phyloP scores from a whole-genome alignment of 345 rosid species.

The Hevea brasiliensis region DNA sequence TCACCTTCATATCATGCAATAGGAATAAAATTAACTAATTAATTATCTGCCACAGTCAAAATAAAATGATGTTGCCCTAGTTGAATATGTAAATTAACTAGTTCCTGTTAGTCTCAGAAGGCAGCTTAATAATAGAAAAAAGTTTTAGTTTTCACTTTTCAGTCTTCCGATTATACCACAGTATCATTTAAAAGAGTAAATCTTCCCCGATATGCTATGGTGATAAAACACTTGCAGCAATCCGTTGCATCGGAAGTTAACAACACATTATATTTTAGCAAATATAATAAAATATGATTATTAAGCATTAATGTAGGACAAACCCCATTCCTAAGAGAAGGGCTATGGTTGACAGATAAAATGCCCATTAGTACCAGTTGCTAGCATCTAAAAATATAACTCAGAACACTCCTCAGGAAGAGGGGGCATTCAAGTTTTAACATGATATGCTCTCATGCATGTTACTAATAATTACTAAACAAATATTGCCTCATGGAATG shows the following conservation, averaged over 20 bases:
- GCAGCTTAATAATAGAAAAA: not conserved
- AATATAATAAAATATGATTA: not conserved
- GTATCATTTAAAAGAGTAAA: not conserved
- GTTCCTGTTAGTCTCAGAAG: not conserved
- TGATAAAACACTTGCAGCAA: not conserved
- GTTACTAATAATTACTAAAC: not conserved
- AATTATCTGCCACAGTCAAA: conserved; percentile 1
- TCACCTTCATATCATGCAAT: not conserved
- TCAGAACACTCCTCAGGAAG: not conserved
- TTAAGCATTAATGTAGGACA: not conserved
- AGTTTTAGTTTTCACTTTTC: not conserved
- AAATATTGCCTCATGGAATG: not conserved
- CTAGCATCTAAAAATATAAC: not conserved
- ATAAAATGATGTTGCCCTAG: not conserved
- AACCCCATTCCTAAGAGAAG: conserved; percentile 2
- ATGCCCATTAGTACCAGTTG: not conserved
- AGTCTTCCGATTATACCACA: not conserved
- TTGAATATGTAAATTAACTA: not conserved
- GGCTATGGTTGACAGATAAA: not conserved
- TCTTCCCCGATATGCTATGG: not conserved
- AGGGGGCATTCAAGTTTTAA: not conserved
- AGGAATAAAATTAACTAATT: not conserved
- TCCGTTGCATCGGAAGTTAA: too few relatives aligned
- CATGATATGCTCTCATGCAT: not conserved
- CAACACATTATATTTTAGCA: not conserved